These are phyloP conservation scores for Caloboletus firmus DNA, from an alignment of 1,284 basidiomycete genomes.

Conservation along the genomic window DNA sequence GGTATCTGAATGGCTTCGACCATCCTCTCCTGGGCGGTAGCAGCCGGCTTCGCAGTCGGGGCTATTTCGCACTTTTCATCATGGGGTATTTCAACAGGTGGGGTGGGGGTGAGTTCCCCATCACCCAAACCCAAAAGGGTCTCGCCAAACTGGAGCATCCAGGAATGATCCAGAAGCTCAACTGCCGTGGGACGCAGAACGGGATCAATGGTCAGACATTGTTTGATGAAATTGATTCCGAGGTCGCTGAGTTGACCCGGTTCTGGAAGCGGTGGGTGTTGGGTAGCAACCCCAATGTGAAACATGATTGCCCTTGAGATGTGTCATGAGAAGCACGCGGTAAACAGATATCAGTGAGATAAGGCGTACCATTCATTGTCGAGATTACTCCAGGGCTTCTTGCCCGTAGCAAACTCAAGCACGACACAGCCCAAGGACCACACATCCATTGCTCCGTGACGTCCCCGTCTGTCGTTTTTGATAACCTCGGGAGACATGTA, in stretches of 20 bases:
- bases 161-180: slow-evolving; percentile 87
- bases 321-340: slow-evolving; percentile 3
- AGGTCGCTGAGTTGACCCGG: slow-evolving; percentile 84
- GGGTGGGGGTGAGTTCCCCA: slow-evolving; percentile 54
- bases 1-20: slow-evolving; percentile 50
- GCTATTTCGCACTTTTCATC: slow-evolving; percentile 52
- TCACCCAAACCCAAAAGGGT: slow-evolving; percentile 67
- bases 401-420: slow-evolving; percentile 93
- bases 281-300: slow-evolving; percentile 96
- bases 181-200: slow-evolving; percentile 79
- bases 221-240: slow-evolving; percentile 93
- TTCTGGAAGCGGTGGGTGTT: slow-evolving; percentile 95
- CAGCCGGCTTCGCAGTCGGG: slow-evolving; percentile 55
- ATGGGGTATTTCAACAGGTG: slow-evolving; percentile 46
- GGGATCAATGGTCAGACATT: slow-evolving; percentile 90
- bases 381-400: slow-evolving; percentile 97
- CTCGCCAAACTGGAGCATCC: slow-evolving; percentile 84
- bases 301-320: slow-evolving; percentile 90
- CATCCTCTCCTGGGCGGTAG: slow-evolving; percentile 59
- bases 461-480: slow-evolving; percentile 84
- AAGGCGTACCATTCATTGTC: slow-evolving; percentile 93
- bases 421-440: slow-evolving; percentile 98
- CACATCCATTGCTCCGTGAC: slow-evolving; percentile 97
- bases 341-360: background rate
- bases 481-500: slow-evolving; percentile 99